Evolutionary conservation across 2,329 filamentous ascomycete genomes (phyloP).

Genomic region (Cryoendolithus antarcticus): DNA sequence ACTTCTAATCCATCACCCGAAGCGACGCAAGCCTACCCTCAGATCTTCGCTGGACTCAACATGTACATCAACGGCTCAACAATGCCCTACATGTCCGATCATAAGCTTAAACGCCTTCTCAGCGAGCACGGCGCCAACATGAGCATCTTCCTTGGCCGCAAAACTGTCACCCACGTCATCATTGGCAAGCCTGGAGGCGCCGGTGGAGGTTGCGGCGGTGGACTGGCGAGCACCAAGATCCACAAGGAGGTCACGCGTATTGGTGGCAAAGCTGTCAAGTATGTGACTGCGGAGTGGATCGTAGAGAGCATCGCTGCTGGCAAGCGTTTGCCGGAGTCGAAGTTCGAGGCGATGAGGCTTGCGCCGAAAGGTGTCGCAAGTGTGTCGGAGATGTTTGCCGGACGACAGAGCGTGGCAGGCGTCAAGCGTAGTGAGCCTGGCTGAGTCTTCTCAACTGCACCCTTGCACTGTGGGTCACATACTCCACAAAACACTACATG

Average conservation of each 20-base stretch:
- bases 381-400: slow-evolving; percentile 34
- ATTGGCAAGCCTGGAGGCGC: slow-evolving; percentile 46
- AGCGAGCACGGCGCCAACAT: slow-evolving; percentile 60
- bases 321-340: slow-evolving; percentile 60
- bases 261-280: slow-evolving; percentile 60
- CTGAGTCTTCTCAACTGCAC: too few species aligned
- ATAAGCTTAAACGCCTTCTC: slow-evolving; percentile 70
- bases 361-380: slow-evolving; percentile 51
- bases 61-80: slow-evolving; percentile 87
- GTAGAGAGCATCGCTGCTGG: slow-evolving; percentile 71
- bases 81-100: slow-evolving; percentile 67
- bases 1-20: neutral
- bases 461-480: too few species aligned
- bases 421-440: too few species aligned
- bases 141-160: slow-evolving; percentile 58
- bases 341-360: slow-evolving; percentile 53
- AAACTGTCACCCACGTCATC: slow-evolving; percentile 75
- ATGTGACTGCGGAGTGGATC: slow-evolving; percentile 72
- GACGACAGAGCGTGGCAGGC: too few species aligned
- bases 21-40: slow-evolving; percentile 8
- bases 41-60: slow-evolving; percentile 48
- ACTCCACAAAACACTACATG: too few species aligned
- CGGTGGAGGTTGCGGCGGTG: slow-evolving; percentile 52
- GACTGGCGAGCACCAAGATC: slow-evolving; percentile 63
- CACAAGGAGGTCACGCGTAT: slow-evolving; percentile 63